Conservation (phyloP, 306 rosid species). For the Fagus crenata region DNA sequence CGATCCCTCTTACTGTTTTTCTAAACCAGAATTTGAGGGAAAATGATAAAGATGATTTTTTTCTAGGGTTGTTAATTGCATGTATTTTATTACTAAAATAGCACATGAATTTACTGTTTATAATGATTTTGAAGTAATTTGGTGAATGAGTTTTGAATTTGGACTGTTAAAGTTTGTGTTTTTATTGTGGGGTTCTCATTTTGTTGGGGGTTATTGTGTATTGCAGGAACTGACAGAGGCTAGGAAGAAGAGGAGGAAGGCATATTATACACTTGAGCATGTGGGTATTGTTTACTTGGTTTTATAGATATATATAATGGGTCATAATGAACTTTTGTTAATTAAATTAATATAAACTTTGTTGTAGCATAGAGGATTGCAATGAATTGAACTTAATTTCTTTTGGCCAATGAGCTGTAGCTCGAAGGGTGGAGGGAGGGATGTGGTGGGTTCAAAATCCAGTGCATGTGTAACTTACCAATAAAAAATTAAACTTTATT, state of each 20-base stretch:
- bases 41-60: not conserved
- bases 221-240: conserved; percentile 81
- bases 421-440: no score
- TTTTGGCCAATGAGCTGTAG: no score
- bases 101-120: not conserved
- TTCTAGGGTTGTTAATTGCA: not conserved
- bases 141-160: not conserved
- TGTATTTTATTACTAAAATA: not conserved
- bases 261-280: conserved; percentile 71
- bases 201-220: conserved; percentile 7
- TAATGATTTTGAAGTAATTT: not conserved
- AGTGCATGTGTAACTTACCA: no score
- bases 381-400: not conserved
- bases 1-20: not conserved
- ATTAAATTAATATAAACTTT: not conserved
- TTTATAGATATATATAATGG: not conserved
- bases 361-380: not conserved
- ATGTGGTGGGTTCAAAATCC: no score
- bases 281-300: conserved; percentile 37
- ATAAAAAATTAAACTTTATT: no score
- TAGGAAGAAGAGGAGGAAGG: conserved; percentile 87
- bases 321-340: not conserved
- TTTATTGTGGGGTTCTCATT: not conserved
- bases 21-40: not conserved
- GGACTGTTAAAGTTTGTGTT: conserved; percentile 1